These are phyloP conservation scores for Lactarius hengduanensis DNA, from an alignment of 768 basidiomycete genomes.

Conservation along the genomic window DNA sequence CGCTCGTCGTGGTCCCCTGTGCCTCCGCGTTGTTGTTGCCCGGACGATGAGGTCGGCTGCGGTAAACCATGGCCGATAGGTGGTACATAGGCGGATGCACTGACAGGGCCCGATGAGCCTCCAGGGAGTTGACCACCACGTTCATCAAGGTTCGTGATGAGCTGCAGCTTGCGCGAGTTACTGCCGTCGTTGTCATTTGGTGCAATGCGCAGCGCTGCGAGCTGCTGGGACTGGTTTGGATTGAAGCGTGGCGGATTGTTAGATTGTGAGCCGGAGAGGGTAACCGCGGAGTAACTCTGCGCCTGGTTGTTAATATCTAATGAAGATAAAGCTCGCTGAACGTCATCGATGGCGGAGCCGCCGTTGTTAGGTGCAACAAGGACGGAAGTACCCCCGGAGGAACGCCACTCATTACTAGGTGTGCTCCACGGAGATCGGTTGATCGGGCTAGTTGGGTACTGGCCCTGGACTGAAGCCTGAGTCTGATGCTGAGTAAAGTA, in stretches of 20 bases:
- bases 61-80: conserved; percentile 43
- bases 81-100: conserved; percentile 47
- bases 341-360: conserved; percentile 61
- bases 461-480: conserved; percentile 34
- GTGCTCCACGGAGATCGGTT: conserved; percentile 66
- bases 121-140: conserved; percentile 53
- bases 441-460: conserved; percentile 54
- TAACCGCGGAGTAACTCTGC: conserved; percentile 33
- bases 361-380: conserved; percentile 31
- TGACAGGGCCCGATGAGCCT: conserved; percentile 46
- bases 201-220: conserved; percentile 43
- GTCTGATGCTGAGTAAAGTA: conserved; percentile 40
- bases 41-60: conserved; percentile 33
- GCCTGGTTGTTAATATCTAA: conserved; percentile 55
- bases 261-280: conserved; percentile 47
- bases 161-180: conserved; percentile 50
- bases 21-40: conserved; percentile 32
- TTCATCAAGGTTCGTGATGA: conserved; percentile 63
- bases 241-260: conserved; percentile 71
- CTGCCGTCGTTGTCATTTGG: conserved; percentile 39
- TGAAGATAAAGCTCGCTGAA: conserved; percentile 67
- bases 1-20: conserved; percentile 36
- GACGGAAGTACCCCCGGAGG: conserved; percentile 38
- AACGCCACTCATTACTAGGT: conserved; percentile 60
- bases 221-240: conserved; percentile 39